These are phyloP conservation scores for Peronospora belbahrii DNA, from an alignment of 352 stramenopile genomes.

Conservation along the genomic window DNA sequence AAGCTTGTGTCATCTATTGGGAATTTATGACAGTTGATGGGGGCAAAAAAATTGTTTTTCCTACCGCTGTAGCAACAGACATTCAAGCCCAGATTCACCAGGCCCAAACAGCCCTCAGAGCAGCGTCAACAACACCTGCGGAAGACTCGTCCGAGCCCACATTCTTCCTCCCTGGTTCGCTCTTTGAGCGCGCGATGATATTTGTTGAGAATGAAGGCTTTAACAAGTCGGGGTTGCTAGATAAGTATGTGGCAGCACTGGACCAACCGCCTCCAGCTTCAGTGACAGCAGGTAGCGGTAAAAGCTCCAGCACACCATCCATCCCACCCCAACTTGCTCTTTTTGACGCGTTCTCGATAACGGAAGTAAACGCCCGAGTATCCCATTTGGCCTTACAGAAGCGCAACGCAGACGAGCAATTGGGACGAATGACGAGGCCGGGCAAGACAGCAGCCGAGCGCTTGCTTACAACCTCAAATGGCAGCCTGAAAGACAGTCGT, in stretches of 20 bases:
- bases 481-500: conserved; percentile 32
- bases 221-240: conserved; percentile 53
- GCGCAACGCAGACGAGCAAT: conserved; percentile 33
- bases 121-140: background rate
- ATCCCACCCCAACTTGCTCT: conserved; percentile 71
- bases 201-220: conserved; percentile 68
- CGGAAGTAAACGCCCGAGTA: conserved; percentile 79
- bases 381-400: conserved; percentile 47
- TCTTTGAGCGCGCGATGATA: conserved; percentile 67
- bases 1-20: conserved; percentile 78
- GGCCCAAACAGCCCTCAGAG: conserved; percentile 34
- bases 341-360: conserved; percentile 83
- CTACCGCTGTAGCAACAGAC: conserved; percentile 33
- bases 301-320: conserved; percentile 20
- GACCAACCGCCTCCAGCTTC: conserved; percentile 33
- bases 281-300: conserved; percentile 18
- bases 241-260: conserved; percentile 72
- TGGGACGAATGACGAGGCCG: conserved; percentile 36
- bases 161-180: conserved; percentile 35
- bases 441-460: conserved; percentile 23
- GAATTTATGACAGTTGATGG: conserved; percentile 69
- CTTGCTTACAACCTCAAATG: conserved; percentile 24
- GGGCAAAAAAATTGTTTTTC: conserved; percentile 53
- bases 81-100: conserved; percentile 64
- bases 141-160: conserved; percentile 11